Percentiles rank a stretch among this genome's conserved stretches.
phyloP scores from a whole-genome alignment of 2,329 filamentous ascomycete genomes.

The Xylaria sp. region DNA sequence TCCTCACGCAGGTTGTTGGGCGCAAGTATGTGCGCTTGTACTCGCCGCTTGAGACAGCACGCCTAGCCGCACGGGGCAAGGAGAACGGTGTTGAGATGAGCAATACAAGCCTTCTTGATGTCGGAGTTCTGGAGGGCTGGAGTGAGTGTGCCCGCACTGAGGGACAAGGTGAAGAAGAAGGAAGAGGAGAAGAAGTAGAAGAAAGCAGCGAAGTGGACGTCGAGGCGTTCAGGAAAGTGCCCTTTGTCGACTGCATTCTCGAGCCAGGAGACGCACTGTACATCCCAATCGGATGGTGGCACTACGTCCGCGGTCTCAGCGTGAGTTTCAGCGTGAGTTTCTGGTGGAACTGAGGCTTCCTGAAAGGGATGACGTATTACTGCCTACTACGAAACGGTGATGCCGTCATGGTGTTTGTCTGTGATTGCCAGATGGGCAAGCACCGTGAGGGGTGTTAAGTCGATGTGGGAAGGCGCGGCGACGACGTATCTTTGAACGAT shows the following conservation, averaged over 20 bases:
- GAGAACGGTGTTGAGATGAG: slow-evolving; percentile 81
- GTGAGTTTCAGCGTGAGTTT: slow-evolving; percentile 94
- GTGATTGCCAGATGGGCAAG: too few relatives aligned
- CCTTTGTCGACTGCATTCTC: slow-evolving; percentile 72
- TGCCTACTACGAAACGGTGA: too few relatives aligned
- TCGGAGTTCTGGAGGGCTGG: slow-evolving; percentile 63
- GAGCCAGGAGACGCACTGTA: slow-evolving; percentile 79
- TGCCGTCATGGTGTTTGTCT: too few relatives aligned
- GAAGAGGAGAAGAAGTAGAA: slow-evolving; percentile 14
- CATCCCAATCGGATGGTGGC: slow-evolving; percentile 95
- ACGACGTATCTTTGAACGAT: too few relatives aligned
- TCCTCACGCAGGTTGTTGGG: slow-evolving; percentile 84
- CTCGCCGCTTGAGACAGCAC: slow-evolving; percentile 54
- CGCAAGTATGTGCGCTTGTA: slow-evolving; percentile 91
- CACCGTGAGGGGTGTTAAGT: too few relatives aligned
- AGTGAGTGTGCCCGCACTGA: slow-evolving; percentile 33
- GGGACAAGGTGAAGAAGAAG: background rate
- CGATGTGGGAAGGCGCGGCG: too few relatives aligned
- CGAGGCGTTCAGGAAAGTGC: slow-evolving; percentile 50
- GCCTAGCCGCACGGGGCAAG: slow-evolving; percentile 55
- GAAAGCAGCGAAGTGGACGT: slow-evolving; percentile 26
- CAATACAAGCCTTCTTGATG: slow-evolving; percentile 78
- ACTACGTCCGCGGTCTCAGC: slow-evolving; percentile 82
- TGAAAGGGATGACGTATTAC: background rate
- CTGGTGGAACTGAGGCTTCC: slow-evolving; percentile 67